These are phyloP conservation scores for Pseudozyma tsukubaensis DNA, from an alignment of 1,284 basidiomycete species.

Conservation along the genomic window DNA sequence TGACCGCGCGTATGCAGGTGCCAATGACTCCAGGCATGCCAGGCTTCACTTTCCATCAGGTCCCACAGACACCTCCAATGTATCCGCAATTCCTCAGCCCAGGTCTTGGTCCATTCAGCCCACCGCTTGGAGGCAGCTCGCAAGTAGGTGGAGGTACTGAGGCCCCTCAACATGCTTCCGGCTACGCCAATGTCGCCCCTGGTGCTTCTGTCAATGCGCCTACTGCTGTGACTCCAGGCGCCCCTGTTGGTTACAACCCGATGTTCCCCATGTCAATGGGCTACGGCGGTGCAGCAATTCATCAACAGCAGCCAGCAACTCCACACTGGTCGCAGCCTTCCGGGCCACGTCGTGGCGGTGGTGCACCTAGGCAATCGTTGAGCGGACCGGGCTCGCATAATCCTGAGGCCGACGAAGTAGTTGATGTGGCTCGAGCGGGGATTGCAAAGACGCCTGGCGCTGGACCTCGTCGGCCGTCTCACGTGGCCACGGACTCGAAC, in stretches of 20 bases:
- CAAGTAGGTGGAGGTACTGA: constrained; percentile 32
- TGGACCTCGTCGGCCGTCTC: constrained; percentile 33
- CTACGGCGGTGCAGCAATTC: background rate
- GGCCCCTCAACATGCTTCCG: constrained; percentile 4
- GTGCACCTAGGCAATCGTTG: constrained; percentile 8
- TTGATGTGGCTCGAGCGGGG: constrained; percentile 5
- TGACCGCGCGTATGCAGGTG: constrained; percentile 41
- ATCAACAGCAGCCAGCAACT: constrained; percentile 45
- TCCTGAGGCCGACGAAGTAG: constrained; percentile 22
- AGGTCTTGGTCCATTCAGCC: constrained; percentile 62
- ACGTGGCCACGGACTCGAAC: constrained; percentile 2
- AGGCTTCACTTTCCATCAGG: constrained; percentile 69
- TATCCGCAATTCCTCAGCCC: constrained; percentile 69
- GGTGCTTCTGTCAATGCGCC: constrained; percentile 40
- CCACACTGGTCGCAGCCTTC: constrained; percentile 61
- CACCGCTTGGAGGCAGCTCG: constrained; percentile 55
- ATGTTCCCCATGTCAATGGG: constrained; percentile 36
- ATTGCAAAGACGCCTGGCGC: constrained; percentile 51
- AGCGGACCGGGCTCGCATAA: background rate
- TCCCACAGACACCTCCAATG: constrained; percentile 69
- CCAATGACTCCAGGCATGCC: constrained; percentile 71
- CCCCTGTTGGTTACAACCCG: constrained; percentile 36
- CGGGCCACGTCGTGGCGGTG: constrained; percentile 19
- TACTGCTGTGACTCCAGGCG: constrained; percentile 31
- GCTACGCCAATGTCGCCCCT: constrained; percentile 48